phyloP scores from a whole-genome alignment of 495 filamentous ascomycete genomes.

The Pseudevernia furfuracea region DNA sequence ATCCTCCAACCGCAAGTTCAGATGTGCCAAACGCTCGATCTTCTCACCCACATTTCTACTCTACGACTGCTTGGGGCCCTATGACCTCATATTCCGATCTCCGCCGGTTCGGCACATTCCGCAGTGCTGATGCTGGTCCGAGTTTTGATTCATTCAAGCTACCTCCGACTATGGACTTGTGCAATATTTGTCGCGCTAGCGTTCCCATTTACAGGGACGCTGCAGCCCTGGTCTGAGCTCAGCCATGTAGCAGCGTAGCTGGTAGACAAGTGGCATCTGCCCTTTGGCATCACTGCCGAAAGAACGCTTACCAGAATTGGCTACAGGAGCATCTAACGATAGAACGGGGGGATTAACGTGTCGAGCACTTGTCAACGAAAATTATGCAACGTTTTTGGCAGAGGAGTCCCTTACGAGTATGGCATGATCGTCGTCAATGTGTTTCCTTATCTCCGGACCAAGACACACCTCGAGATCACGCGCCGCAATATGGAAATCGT shows the following conservation, averaged over 20 bases:
- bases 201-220: too few relatives aligned
- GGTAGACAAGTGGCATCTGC: too few relatives aligned
- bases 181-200: neutral
- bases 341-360: neutral
- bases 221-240: too few relatives aligned
- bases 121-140: neutral
- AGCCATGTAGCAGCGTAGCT: too few relatives aligned
- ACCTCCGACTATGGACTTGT: neutral
- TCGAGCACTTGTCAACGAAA: neutral
- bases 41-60: neutral
- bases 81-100: neutral
- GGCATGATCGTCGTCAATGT: neutral
- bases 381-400: neutral
- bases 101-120: neutral
- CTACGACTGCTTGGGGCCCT: neutral
- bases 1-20: neutral
- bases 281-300: too few relatives aligned
- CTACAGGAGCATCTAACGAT: too few relatives aligned
- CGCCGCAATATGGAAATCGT: neutral
- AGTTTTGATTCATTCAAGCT: neutral
- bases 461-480: neutral
- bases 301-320: too few relatives aligned
- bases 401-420: neutral
- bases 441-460: neutral
- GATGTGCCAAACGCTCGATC: neutral